Evolutionary conservation across 2,329 filamentous ascomycete species (phyloP), one percentile per base, ranked within the genome.

Genomic region (Aspergillus intermedius): DNA sequence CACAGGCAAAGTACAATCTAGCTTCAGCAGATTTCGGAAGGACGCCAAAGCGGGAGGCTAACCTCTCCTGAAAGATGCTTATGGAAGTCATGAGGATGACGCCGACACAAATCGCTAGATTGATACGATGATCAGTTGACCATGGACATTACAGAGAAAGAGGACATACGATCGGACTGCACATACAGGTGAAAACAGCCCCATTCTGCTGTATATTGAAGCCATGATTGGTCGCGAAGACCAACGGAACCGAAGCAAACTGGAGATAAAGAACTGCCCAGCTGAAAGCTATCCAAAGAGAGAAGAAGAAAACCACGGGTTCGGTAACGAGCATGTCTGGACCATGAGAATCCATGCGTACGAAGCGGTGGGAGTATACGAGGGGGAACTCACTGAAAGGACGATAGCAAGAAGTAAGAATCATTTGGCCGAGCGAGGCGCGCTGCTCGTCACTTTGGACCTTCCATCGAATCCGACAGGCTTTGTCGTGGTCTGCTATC

Each of bases 251-350:
- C 1, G 88, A 86, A 12, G 82, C 81, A 57, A 95, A 91, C 9
- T 86, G 88, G 15, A 95, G 74, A 66, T 95, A 96, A 0, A 96
- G 78, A 0, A 95, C 80, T 0, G 86, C 89, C 91, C 91, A 96
- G 17, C 84, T 84, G 66, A 96, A 96, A 0, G 88, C 79, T 1
- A 90, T 85, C 91, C 91, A 96, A 0, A 95, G 75, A 0, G 86
- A 89, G 72, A 96, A 96, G 73, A 82, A 79, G 9, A 76, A 75
- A 1, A 84, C 77, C 34, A 86, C 83, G 2, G 82, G 82, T 56
- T 86, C 83, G 1, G 77, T 75, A 37, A 82, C 59, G 8, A 86
- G 70, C 73, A 87, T 65, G 44, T 74, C 72, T 73, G 3, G 3
- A 10, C 10, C 8, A 28, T 17, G 12, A 23, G 3, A 25, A 5